phyloP scores from a whole-genome alignment of 768 basidiomycete genomes.

The Tephrocybe sp. region DNA sequence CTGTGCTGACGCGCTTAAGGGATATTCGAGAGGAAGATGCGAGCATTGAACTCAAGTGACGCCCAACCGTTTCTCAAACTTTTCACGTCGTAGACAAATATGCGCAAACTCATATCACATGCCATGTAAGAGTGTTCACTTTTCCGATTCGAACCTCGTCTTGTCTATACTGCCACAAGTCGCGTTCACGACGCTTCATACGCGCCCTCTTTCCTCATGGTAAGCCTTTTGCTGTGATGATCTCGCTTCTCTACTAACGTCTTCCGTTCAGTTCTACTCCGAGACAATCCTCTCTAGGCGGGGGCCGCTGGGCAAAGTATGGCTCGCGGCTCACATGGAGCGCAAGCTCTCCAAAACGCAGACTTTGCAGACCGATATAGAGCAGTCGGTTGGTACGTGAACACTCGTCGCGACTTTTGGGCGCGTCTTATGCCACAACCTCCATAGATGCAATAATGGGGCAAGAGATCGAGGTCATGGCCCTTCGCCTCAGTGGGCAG shows the following conservation, averaged over 20 bases:
- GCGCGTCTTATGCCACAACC: not conserved
- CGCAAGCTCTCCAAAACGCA: slow-evolving; percentile 96
- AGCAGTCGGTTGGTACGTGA: slow-evolving; percentile 82
- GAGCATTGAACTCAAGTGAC: too few species aligned
- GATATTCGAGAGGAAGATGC: slow-evolving; percentile 14
- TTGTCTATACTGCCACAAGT: slow-evolving; percentile 21
- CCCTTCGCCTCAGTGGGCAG: slow-evolving; percentile 94
- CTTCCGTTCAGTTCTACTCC: slow-evolving; percentile 71
- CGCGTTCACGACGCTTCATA: slow-evolving; percentile 23
- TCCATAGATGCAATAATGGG: slow-evolving; percentile 84
- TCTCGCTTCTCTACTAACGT: slow-evolving; percentile 12
- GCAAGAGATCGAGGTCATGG: slow-evolving; percentile 91
- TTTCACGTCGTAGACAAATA: slow-evolving; percentile 15
- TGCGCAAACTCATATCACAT: slow-evolving; percentile 13
- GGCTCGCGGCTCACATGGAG: slow-evolving; percentile 99
- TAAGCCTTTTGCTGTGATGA: slow-evolving; percentile 10
- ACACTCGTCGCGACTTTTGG: not conserved
- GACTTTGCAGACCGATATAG: slow-evolving; percentile 93
- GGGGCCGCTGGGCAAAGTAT: slow-evolving; percentile 94
- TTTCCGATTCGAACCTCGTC: slow-evolving; percentile 15
- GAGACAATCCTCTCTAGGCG: slow-evolving; percentile 92
- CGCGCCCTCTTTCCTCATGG: slow-evolving; percentile 27
- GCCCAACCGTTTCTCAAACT: too few species aligned
- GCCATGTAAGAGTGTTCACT: slow-evolving; percentile 17
- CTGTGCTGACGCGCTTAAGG: slow-evolving; percentile 8